phyloP scores from a whole-genome alignment of 1,284 basidiomycete genomes.

The Rhodotorula glutinis region DNA sequence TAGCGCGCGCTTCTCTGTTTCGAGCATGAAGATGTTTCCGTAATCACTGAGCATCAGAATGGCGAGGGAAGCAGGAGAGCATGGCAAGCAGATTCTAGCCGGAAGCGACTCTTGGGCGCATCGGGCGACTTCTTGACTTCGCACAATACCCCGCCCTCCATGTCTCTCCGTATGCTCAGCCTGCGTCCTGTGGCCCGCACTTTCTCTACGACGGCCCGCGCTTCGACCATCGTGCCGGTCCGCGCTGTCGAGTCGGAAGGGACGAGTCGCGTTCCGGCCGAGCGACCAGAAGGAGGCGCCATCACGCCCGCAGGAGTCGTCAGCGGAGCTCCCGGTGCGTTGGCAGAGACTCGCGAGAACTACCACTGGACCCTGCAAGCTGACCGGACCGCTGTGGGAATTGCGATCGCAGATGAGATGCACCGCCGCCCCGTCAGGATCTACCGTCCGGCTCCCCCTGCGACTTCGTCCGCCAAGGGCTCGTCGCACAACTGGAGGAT shows the following conservation, averaged over 20 bases:
- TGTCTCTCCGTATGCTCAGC: conserved; percentile 13
- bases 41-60: too few relatives aligned
- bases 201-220: conserved; percentile 10
- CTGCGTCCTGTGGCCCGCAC: conserved; percentile 7
- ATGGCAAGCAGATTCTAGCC: too few relatives aligned
- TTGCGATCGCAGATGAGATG: conserved; percentile 63
- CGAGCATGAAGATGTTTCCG: too few relatives aligned
- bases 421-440: conserved; percentile 84
- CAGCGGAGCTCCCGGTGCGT: conserved; percentile 50
- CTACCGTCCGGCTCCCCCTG: conserved; percentile 88
- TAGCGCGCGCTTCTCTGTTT: too few relatives aligned
- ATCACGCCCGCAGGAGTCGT: conserved; percentile 46
- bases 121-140: too few relatives aligned
- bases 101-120: too few relatives aligned
- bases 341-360: accelerated
- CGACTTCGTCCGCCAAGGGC: conserved; percentile 87
- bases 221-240: conserved; percentile 23
- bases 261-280: conserved; percentile 17
- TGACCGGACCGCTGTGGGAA: too few relatives aligned
- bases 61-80: too few relatives aligned
- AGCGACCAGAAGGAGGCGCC: conserved; percentile 27
- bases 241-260: conserved; percentile 23
- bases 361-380: background rate
- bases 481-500: conserved; percentile 89
- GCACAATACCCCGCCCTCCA: background rate